Evolutionary conservation across 306 rosid species (phyloP).

Genomic region (Betula pendula): DNA sequence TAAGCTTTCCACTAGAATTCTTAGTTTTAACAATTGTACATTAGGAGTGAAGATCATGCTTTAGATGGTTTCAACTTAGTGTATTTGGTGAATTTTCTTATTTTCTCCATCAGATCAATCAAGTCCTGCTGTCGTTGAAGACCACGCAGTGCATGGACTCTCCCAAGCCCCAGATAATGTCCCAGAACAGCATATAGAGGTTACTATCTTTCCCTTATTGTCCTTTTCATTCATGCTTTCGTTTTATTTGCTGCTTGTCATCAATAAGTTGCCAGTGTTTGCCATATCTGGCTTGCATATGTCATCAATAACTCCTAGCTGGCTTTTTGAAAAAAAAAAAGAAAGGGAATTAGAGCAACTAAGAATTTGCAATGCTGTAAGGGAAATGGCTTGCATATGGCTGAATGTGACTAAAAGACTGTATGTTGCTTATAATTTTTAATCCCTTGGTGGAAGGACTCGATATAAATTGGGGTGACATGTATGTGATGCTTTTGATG

Average conservation of each 20-base stretch:
- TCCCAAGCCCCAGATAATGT: conserved; percentile 33
- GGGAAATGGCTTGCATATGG: neutral
- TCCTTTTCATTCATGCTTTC: neutral
- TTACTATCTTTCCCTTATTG: conserved; percentile 26
- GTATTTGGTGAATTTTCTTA: conserved; percentile 12
- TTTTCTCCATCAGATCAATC: conserved; percentile 42
- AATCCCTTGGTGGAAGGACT: neutral
- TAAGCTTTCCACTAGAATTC: neutral
- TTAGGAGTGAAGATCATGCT: conserved; percentile 1
- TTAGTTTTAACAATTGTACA: conserved; percentile 17
- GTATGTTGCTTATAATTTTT: too few relatives aligned
- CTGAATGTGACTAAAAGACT: neutral
- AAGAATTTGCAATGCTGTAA: neutral
- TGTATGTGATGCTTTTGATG: neutral
- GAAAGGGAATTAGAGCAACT: neutral
- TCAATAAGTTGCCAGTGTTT: conserved; percentile 18
- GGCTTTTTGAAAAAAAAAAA: too few relatives aligned
- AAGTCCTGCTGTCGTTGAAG: conserved; percentile 32
- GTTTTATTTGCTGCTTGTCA: conserved; percentile 1
- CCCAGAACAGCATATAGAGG: conserved; percentile 49
- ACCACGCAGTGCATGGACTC: conserved; percentile 25
- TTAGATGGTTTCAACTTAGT: conserved; percentile 24
- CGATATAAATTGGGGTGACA: neutral
- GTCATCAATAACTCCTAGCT: too few relatives aligned
- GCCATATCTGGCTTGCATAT: conserved; percentile 2